These are phyloP conservation scores for Articulospora tetracladia DNA, from an alignment of 495 filamentous ascomycete genomes.

Conservation along the genomic window DNA sequence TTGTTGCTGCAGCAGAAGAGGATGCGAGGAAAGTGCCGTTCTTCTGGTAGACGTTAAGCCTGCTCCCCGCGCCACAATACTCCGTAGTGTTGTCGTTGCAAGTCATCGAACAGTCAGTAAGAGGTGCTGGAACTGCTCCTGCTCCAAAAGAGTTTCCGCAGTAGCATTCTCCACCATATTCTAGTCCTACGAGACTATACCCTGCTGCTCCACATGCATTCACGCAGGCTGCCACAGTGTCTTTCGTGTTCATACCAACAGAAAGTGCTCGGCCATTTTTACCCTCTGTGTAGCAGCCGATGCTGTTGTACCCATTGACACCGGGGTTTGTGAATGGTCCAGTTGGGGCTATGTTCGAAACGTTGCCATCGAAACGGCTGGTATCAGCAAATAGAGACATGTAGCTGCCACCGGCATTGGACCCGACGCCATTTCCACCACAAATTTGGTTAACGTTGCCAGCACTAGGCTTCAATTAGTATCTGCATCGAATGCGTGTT, in stretches of 20 bases:
- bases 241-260: background rate
- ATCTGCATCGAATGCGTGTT: background rate
- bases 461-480: background rate
- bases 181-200: slow-evolving; percentile 20
- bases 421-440: slow-evolving; percentile 34
- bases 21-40: background rate
- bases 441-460: slow-evolving; percentile 33
- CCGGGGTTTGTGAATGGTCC: slow-evolving; percentile 25
- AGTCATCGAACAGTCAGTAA: slow-evolving; percentile 25
- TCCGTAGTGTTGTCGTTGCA: slow-evolving; percentile 29
- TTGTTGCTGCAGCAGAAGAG: background rate
- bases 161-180: slow-evolving; percentile 23
- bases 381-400: slow-evolving; percentile 32
- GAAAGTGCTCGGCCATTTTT: slow-evolving; percentile 9
- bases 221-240: slow-evolving; percentile 19
- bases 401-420: slow-evolving; percentile 27
- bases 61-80: slow-evolving; percentile 20
- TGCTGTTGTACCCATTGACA: slow-evolving; percentile 23
- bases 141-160: slow-evolving; percentile 20
- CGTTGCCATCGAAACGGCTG: slow-evolving; percentile 10
- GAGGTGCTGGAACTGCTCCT: slow-evolving; percentile 18
- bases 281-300: slow-evolving; percentile 42
- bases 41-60: slow-evolving; percentile 16
- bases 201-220: slow-evolving; percentile 5
- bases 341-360: slow-evolving; percentile 2